Percentiles rank a stretch among this genome's conserved stretches.
Evolutionary conservation across 306 rosid genomes (phyloP).

Genomic region (Cercis canadensis): DNA sequence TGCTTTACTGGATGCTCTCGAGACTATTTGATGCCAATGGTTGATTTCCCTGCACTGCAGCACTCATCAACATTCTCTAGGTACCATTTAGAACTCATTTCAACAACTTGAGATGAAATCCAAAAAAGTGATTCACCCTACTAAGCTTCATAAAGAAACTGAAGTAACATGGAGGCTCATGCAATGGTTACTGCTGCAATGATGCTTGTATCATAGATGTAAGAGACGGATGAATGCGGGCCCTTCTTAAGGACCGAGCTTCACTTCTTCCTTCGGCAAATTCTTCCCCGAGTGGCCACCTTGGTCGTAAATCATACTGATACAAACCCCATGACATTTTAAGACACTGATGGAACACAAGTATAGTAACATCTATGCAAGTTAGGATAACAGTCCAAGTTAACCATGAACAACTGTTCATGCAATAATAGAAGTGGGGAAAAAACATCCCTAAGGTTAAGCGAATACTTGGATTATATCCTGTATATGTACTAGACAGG

Average conservation of each 20-base stretch:
- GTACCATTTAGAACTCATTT: conserved; percentile 11
- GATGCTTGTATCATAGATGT: conserved; percentile 85
- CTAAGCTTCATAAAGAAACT: conserved; percentile 1
- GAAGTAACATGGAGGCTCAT: conserved; percentile 32
- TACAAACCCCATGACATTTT: not conserved
- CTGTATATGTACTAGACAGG: no score
- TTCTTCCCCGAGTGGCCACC: conserved; percentile 97
- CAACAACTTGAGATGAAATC: not conserved
- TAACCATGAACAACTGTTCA: conserved; percentile 19
- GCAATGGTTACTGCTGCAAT: conserved; percentile 53
- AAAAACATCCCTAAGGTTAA: no score
- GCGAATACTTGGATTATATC: no score
- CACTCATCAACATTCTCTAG: conserved; percentile 8
- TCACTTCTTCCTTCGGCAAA: conserved; percentile 80
- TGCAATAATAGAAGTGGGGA: not conserved
- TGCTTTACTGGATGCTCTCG: no score
- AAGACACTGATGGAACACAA: not conserved
- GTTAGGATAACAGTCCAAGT: not conserved
- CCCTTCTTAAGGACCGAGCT: conserved; percentile 79
- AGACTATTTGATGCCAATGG: conserved; percentile 12
- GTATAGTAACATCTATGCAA: conserved; percentile 5
- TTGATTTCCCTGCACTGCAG: conserved; percentile 14
- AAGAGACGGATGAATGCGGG: conserved; percentile 90
- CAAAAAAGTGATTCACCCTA: conserved; percentile 1
- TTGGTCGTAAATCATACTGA: conserved; percentile 88